Evolutionary conservation across 140 eudicot genomes (phyloP).

Genomic region (Flaveria floridana): DNA sequence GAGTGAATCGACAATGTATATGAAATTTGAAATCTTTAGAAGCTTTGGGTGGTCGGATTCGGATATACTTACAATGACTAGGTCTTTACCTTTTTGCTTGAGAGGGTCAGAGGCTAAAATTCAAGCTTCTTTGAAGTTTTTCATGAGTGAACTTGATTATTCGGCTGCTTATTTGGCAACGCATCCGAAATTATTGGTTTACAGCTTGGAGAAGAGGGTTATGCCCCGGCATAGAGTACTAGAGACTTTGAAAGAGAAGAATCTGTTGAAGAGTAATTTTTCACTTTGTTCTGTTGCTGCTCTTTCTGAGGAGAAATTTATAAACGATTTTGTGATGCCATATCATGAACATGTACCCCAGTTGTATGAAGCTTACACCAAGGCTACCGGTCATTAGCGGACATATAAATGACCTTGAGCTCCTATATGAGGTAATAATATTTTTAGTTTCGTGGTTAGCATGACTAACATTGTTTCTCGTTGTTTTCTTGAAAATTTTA

Average conservation of each 20-base stretch:
- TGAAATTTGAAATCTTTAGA: slow-evolving; percentile 1
- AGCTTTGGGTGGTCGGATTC: too few species aligned
- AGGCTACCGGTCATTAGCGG: background rate
- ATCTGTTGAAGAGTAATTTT: background rate
- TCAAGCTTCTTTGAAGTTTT: slow-evolving; percentile 19
- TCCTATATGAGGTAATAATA: background rate
- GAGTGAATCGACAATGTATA: slow-evolving; percentile 14
- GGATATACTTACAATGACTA: too few species aligned
- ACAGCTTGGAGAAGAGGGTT: slow-evolving; percentile 34
- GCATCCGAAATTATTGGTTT: slow-evolving; percentile 17
- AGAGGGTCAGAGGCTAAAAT: background rate
- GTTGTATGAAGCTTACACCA: slow-evolving; percentile 18
- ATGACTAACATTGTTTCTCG: background rate
- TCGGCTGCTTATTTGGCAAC: slow-evolving; percentile 14
- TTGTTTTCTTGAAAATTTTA: background rate
- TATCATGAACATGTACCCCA: background rate
- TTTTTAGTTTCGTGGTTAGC: too few species aligned
- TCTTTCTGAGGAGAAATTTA: too few species aligned
- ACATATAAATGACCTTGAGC: background rate
- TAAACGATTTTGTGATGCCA: too few species aligned
- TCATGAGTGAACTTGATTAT: slow-evolving; percentile 30
- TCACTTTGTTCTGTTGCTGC: too few species aligned
- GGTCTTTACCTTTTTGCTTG: too few species aligned
- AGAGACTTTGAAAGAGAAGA: slow-evolving; percentile 22
- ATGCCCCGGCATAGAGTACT: slow-evolving; percentile 16